Evolutionary conservation across 1,284 basidiomycete species (phyloP).

Genomic region (Trametes hirsuta): DNA sequence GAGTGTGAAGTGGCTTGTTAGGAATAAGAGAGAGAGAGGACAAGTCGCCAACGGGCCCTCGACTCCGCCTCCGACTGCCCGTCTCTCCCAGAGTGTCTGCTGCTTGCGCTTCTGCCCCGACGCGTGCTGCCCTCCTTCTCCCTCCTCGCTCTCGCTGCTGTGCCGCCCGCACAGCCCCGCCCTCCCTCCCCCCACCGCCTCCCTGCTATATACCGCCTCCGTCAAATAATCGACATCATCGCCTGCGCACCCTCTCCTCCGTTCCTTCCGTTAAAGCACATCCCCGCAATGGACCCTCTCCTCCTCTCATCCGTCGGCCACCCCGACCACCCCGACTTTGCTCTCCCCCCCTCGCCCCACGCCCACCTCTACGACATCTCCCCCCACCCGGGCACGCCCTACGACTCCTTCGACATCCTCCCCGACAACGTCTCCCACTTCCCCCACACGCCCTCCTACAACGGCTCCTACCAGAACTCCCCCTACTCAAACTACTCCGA

Average conservation of each 20-base stretch:
- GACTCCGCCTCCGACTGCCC: background rate
- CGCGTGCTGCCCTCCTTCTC: background rate
- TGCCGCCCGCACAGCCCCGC: conserved; percentile 22
- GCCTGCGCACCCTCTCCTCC: conserved; percentile 25
- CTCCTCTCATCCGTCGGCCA: conserved; percentile 30
- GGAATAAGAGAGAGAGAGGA: conserved; percentile 18
- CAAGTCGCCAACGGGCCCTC: conserved; percentile 10
- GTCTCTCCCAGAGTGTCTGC: background rate
- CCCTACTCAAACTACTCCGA: conserved; percentile 71
- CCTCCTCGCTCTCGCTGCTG: conserved; percentile 12
- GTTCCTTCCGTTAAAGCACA: conserved; percentile 29
- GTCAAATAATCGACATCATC: conserved; percentile 34
- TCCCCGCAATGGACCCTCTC: conserved; percentile 29
- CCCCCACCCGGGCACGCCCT: conserved; percentile 31
- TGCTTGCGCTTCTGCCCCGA: background rate
- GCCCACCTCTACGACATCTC: conserved; percentile 30
- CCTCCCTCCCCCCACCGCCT: conserved; percentile 20
- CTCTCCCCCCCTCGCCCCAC: conserved; percentile 27
- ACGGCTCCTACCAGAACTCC: conserved; percentile 62
- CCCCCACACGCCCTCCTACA: conserved; percentile 55
- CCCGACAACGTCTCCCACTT: conserved; percentile 35
- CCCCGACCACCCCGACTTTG: conserved; percentile 30
- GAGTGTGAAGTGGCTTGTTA: conserved; percentile 23
- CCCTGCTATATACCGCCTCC: conserved; percentile 22
- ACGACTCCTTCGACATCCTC: conserved; percentile 42